These are phyloP conservation scores for Climacium dendroides DNA, from an alignment of 225 moss, liverwort and hornwort species.

Conservation along the genomic window DNA sequence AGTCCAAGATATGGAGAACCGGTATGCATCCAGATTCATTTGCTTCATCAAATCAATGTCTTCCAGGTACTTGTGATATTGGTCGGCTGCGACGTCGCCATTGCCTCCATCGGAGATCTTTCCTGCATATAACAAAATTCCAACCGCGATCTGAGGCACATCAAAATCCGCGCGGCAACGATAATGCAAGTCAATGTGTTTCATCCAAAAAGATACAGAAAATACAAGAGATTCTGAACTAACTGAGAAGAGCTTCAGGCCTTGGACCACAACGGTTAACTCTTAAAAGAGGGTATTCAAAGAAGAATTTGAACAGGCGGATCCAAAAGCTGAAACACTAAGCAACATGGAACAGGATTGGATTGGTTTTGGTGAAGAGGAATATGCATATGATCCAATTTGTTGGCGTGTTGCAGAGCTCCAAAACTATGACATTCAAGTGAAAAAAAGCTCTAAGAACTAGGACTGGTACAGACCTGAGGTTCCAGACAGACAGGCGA, in stretches of 20 bases:
- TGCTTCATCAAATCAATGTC: conserved; percentile 54
- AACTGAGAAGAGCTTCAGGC: neutral
- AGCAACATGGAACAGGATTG: neutral
- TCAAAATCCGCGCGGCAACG: neutral
- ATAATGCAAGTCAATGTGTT: neutral
- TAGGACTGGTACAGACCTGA: neutral
- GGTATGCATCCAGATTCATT: conserved; percentile 66
- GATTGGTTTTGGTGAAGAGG: neutral
- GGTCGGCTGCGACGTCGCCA: conserved; percentile 61
- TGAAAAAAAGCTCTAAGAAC: neutral
- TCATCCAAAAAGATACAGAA: neutral
- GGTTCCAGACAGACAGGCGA: neutral
- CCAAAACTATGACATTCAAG: neutral
- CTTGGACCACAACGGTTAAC: neutral
- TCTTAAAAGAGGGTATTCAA: neutral
- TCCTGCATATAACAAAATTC: conserved; percentile 17
- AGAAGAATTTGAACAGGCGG: neutral
- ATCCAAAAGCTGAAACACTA: neutral
- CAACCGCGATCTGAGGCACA: neutral
- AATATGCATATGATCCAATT: neutral
- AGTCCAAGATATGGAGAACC: conserved; percentile 83
- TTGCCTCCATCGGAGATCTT: conserved; percentile 27
- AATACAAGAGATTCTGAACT: neutral
- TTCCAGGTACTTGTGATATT: conserved; percentile 74
- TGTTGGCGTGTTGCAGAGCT: neutral